Evolutionary conservation across 1,284 basidiomycete species (phyloP).

Genomic region (Sutorius eximius): DNA sequence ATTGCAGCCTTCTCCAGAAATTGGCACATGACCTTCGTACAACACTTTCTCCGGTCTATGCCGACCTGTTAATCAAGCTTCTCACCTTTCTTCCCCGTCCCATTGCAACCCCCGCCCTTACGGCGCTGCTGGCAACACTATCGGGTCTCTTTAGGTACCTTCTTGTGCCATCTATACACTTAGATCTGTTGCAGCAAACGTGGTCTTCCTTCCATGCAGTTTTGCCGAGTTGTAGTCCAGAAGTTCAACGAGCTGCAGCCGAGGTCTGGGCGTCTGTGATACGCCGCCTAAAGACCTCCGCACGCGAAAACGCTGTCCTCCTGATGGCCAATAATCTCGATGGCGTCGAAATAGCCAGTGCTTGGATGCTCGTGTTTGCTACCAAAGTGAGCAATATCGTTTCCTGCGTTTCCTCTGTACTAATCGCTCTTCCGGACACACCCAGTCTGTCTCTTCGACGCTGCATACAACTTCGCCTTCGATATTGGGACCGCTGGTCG

Average conservation of each 20-base stretch:
- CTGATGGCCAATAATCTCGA: conserved; percentile 48
- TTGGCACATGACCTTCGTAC: conserved; percentile 73
- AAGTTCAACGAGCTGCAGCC: conserved; percentile 68
- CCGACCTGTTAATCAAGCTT: conserved; percentile 51
- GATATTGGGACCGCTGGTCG: conserved; percentile 58
- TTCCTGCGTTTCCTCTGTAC: neutral
- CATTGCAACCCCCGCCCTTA: conserved; percentile 59
- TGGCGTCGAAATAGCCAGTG: conserved; percentile 56
- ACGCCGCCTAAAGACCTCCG: conserved; percentile 57
- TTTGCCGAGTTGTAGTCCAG: conserved; percentile 59
- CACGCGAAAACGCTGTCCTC: conserved; percentile 51
- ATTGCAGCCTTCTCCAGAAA: conserved; percentile 67
- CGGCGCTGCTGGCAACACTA: conserved; percentile 62
- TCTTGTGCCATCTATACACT: conserved; percentile 54
- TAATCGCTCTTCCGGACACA: neutral
- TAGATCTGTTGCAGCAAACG: conserved; percentile 53
- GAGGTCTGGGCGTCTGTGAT: conserved; percentile 78
- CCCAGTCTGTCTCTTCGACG: conserved; percentile 73
- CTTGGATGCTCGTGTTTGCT: conserved; percentile 68
- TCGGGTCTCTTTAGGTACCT: conserved; percentile 69
- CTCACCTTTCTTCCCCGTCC: conserved; percentile 58
- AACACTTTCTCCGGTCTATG: conserved; percentile 62
- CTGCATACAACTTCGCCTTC: conserved; percentile 75
- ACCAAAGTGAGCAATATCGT: conserved; percentile 57
- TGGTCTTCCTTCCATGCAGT: conserved; percentile 53